These are phyloP conservation scores for Flaveria robusta DNA, from an alignment of 129 eudicot genomes.

Conservation along the genomic window DNA sequence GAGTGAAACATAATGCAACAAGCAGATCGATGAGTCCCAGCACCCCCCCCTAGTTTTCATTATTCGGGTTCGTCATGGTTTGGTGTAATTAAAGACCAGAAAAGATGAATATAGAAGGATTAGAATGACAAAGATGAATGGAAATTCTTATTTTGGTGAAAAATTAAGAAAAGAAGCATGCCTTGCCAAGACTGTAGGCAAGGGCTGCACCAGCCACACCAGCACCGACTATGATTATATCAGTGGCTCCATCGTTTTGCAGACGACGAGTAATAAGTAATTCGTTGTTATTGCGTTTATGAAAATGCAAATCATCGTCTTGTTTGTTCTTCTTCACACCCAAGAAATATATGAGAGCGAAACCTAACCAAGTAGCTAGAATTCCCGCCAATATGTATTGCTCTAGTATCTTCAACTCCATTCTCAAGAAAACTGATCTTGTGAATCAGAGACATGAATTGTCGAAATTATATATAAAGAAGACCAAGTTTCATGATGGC, in stretches of 20 bases:
- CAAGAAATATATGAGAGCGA: slow-evolving; percentile 38
- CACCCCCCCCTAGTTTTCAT: no score
- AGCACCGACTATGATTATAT: slow-evolving; percentile 46
- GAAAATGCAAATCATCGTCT: slow-evolving; percentile 17
- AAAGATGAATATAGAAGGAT: no score
- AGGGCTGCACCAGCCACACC: slow-evolving; percentile 57
- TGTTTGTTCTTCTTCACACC: slow-evolving; percentile 32
- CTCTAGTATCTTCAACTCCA: slow-evolving; percentile 37
- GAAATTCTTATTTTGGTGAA: background rate
- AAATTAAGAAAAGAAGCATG: slow-evolving; percentile 11
- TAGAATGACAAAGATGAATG: background rate
- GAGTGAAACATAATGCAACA: background rate
- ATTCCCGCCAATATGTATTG: slow-evolving; percentile 40
- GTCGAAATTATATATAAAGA: slow-evolving; percentile 15
- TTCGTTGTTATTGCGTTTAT: slow-evolving; percentile 8
- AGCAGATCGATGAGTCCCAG: background rate
- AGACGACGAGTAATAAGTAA: slow-evolving; percentile 1
- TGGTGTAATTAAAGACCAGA: no score
- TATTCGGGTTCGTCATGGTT: no score
- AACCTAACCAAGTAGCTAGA: slow-evolving; percentile 40
- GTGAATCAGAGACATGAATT: slow-evolving; percentile 2
- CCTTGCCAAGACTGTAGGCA: slow-evolving; percentile 49
- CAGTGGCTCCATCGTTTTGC: slow-evolving; percentile 28
- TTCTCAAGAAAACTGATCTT: slow-evolving; percentile 19
- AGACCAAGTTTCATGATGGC: background rate